Base-by-base conservation (phyloP, 2,329 filamentous ascomycete genomes). In the Zymoseptoria crescenta region DNA sequence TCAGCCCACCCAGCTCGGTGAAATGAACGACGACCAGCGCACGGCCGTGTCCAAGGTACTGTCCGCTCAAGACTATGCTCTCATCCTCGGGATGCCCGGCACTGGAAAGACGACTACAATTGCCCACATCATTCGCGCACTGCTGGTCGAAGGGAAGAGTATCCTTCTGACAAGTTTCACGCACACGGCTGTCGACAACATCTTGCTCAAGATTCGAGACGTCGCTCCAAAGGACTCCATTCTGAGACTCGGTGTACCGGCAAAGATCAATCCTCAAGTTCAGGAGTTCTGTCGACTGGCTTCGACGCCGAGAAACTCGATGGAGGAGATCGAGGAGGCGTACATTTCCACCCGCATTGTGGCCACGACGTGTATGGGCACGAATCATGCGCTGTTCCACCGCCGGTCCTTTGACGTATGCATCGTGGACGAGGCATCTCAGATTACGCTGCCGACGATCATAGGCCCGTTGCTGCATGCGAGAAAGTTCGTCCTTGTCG, bases 61-160 rank as follows among this genome's bases (percentile, higher is more conserved):
- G 88, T 91, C 88, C 68, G 93, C 94, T 2, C 84, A 89, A 66
- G 92, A 99, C 75, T 99, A 97, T 73, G 93, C 94, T 7, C 80
- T 99, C n/a, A 92, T 99, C 10, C 83, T 99, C 20, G 94, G 94
- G 28, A 99, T 99, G 94, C 94, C 94, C 1, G 94, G 94, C 7
- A 99, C 94, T 0, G 94, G 94, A 59, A 99, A 99, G 75, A 99
- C 94, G 2, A 99, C 94, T 0, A 99, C 94, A 0, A 97, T 99
- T 69, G 91, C 93, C 4, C 92, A 97, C 72, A 96, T 99, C 66
- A 97, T 99, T 68, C 87, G 90, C 51, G 90, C 93, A 0, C 80
- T 99, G 29, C 87, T 94, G 4, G 85, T 87, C 0, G 89, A 96
- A 72, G 88, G 91, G 9, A 97, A 97, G 76, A 96, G 89, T 58